Evolutionary conservation across 768 basidiomycete genomes (phyloP).

Genomic region (Russula sp.): DNA sequence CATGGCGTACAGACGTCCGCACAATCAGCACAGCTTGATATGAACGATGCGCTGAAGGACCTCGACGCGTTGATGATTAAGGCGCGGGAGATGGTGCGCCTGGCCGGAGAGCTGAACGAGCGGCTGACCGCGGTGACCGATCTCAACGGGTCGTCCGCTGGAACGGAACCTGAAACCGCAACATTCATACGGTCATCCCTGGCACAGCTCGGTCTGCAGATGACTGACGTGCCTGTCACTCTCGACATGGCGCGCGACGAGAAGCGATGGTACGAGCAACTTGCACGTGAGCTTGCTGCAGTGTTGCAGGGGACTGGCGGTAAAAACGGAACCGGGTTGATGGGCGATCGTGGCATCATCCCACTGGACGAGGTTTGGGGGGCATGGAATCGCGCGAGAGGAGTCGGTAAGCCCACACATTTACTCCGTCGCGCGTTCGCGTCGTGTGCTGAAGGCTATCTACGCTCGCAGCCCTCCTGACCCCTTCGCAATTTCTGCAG

Average conservation of each 20-base stretch:
- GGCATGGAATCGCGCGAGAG: conserved; percentile 89
- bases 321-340: conserved; percentile 50
- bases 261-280: conserved; percentile 65
- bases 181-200: conserved; percentile 86
- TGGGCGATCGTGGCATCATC: conserved; percentile 74
- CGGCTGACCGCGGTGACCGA: conserved; percentile 47
- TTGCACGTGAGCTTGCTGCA: conserved; percentile 75
- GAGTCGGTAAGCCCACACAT: conserved; percentile 58
- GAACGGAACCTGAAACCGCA: conserved; percentile 69
- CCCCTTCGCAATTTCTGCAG: conserved; percentile 80
- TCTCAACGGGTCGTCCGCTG: conserved; percentile 23
- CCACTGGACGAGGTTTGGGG: conserved; percentile 94
- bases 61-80: conserved; percentile 87
- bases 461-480: conserved; percentile 63
- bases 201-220: conserved; percentile 80
- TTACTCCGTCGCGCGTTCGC: not conserved
- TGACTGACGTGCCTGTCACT: conserved; percentile 76
- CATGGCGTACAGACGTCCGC: conserved; percentile 65
- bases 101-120: conserved; percentile 84
- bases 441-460: not conserved
- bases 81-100: conserved; percentile 86
- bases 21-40: conserved; percentile 53
- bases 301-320: conserved; percentile 52
- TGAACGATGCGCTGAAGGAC: conserved; percentile 77
- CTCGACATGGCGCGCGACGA: conserved; percentile 86